Conservation (phyloP, 495 filamentous ascomycete species). For the Lichenothelia convexa region DNA sequence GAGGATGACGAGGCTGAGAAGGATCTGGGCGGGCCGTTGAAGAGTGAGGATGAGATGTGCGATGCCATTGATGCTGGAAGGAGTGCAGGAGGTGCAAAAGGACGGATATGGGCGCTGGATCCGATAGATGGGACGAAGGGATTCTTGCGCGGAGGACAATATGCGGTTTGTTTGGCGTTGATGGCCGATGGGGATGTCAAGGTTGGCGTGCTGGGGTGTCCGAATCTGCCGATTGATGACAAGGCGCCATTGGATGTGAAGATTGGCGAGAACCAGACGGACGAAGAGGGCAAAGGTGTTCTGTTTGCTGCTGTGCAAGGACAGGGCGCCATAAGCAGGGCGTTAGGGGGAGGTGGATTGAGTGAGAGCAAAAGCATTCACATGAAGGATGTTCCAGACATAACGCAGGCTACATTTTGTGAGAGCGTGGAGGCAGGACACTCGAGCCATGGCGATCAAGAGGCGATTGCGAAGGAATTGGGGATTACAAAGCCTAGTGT, state of each 20-base stretch:
- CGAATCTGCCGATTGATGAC: slow-evolving; percentile 80
- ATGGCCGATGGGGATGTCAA: slow-evolving; percentile 91
- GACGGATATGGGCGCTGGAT: slow-evolving; percentile 90
- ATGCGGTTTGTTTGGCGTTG: slow-evolving; percentile 82
- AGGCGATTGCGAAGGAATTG: slow-evolving; percentile 62
- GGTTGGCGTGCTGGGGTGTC: slow-evolving; percentile 83
- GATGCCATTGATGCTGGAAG: slow-evolving; percentile 70
- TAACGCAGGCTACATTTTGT: slow-evolving; percentile 72
- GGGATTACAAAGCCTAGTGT: slow-evolving; percentile 76
- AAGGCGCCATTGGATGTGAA: slow-evolving; percentile 42
- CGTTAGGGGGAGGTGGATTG: slow-evolving; percentile 42
- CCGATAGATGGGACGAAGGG: slow-evolving; percentile 97
- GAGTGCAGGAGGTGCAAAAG: slow-evolving; percentile 57
- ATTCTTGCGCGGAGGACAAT: slow-evolving; percentile 93
- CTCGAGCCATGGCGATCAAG: slow-evolving; percentile 72
- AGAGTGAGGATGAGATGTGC: slow-evolving; percentile 58
- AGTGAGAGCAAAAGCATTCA: slow-evolving; percentile 42
- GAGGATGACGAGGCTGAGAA: slow-evolving; percentile 44
- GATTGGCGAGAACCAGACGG: slow-evolving; percentile 48
- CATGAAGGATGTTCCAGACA: slow-evolving; percentile 59
- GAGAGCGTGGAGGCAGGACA: slow-evolving; percentile 88
- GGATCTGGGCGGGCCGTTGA: slow-evolving; percentile 54
- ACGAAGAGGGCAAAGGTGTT: slow-evolving; percentile 53
- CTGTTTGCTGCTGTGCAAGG: slow-evolving; percentile 65
- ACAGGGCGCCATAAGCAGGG: slow-evolving; percentile 57